phyloP scores from a whole-genome alignment of 2,329 filamentous ascomycete genomes.

The Aspergillus flavus region DNA sequence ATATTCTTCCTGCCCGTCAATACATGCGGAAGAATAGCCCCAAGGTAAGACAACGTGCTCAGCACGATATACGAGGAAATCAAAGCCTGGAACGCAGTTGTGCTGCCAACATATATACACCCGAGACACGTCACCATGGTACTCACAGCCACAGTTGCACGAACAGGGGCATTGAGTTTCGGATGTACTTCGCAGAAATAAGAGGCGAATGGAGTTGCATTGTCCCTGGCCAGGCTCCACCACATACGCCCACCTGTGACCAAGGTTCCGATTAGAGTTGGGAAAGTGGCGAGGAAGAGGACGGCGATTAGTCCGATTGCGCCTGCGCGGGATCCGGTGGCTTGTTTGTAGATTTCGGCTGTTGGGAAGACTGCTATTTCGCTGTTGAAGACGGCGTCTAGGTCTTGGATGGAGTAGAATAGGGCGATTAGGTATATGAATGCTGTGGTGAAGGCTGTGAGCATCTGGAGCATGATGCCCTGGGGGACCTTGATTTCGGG shows the following conservation, averaged over 20 bases:
- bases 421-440: conserved; percentile 54
- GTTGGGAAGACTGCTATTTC: conserved; percentile 58
- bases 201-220: conserved; percentile 56
- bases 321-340: conserved; percentile 54
- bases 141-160: conserved; percentile 57
- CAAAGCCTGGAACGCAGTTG: conserved; percentile 68
- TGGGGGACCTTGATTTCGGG: conserved; percentile 45
- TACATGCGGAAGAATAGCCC: conserved; percentile 63
- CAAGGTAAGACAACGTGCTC: conserved; percentile 60
- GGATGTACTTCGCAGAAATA: conserved; percentile 53
- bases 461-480: conserved; percentile 50
- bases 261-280: conserved; percentile 56
- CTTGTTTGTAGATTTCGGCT: conserved; percentile 66
- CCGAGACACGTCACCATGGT: conserved; percentile 59
- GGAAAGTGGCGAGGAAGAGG: conserved; percentile 56
- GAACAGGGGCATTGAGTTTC: conserved; percentile 55
- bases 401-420: conserved; percentile 37
- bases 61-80: conserved; percentile 63
- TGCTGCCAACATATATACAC: conserved; percentile 66
- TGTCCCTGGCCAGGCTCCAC: conserved; percentile 63
- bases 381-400: conserved; percentile 57
- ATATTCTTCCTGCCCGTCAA: conserved; percentile 50
- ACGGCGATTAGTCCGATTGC: conserved; percentile 58
- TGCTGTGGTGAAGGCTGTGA: conserved; percentile 45
- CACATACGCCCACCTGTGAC: conserved; percentile 61